Base-by-base conservation (phyloP, 208 protist genomes). In the Trypanosoma lewisi region DNA sequence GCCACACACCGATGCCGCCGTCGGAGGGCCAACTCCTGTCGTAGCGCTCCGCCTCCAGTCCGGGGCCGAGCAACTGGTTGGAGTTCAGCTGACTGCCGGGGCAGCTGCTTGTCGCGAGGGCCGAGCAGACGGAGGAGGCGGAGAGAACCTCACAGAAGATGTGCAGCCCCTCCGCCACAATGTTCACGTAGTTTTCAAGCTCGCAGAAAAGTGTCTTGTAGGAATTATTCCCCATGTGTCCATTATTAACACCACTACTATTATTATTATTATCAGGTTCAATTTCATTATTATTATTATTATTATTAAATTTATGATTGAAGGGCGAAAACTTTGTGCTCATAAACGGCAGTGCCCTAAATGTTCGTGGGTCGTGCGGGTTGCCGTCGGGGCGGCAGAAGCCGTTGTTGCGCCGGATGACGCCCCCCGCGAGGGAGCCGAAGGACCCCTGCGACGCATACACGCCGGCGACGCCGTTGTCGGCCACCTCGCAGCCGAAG, bases 1-100 rank as follows among this genome's bases (percentile, higher is more conserved):
- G 50, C 86, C 86, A 95, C 19, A 78, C 84, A 7, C 89, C 89
- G 9, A 95, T 67, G 19, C 89, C 89, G 27, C 89, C 89, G 59
- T 95, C 82, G 0, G 82, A 72, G 0, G 70, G 74, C 71, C 78
- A 87, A 7, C 84, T 54, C 14, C 75, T 69, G n/a, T 81, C 73
- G 49, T 83, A 87, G 12, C 73, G 68, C 7, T 73, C 57, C n/a
- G 85, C 37, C 12, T 57, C 73, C 3, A 85, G 37, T 8, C 77
- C 77, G 21, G 74, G 12, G 0, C 39, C 28, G 19, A n/a, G 21
- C 7, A 33, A 21, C 8, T 25, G 56, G 23, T 19, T 2, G 39
- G 17, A 44, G 17, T 61, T 21, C n/a, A 48, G 7, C 28, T 28
- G 8, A 71, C 30, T 47, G 64, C 7, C 11, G 0, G 87, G 85